Conservation (phyloP, 176 grass and related monocot species). For the Carex myosuroides region DNA sequence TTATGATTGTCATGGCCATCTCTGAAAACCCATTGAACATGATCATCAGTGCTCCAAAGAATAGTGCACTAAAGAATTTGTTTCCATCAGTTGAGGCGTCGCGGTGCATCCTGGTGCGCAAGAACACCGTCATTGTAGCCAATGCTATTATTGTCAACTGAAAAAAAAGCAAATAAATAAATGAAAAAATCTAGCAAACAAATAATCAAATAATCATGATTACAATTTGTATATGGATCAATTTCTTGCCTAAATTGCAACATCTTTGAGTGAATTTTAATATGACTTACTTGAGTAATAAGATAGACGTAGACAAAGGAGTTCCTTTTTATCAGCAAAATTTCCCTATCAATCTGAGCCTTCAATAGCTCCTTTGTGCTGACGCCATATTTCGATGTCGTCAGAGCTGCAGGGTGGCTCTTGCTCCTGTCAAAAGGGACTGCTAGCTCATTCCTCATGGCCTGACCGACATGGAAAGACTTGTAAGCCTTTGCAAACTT, state of each 20-base stretch:
- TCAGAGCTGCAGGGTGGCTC: conserved; percentile 33
- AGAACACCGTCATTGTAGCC: conserved; percentile 61
- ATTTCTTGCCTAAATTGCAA: too few species aligned
- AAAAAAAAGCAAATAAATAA: background rate
- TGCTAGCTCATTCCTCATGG: conserved; percentile 17
- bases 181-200: background rate
- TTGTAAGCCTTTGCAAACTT: conserved; percentile 21
- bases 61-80: conserved; percentile 41
- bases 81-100: conserved; percentile 26
- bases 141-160: conserved; percentile 47
- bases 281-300: too few species aligned
- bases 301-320: too few species aligned
- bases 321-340: conserved; percentile 38
- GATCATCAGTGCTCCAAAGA: conserved; percentile 60
- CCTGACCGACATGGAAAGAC: conserved; percentile 28
- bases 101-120: conserved; percentile 71
- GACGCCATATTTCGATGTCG: conserved; percentile 26
- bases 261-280: too few species aligned
- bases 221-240: too few species aligned
- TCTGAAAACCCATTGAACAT: conserved; percentile 86
- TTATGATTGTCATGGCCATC: conserved; percentile 46
- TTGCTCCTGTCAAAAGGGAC: conserved; percentile 28
- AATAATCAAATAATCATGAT: background rate
- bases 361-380: conserved; percentile 28
- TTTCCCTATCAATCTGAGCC: conserved; percentile 29